phyloP scores from a whole-genome alignment of 116 monocot genomes.

The Iris pallida region DNA sequence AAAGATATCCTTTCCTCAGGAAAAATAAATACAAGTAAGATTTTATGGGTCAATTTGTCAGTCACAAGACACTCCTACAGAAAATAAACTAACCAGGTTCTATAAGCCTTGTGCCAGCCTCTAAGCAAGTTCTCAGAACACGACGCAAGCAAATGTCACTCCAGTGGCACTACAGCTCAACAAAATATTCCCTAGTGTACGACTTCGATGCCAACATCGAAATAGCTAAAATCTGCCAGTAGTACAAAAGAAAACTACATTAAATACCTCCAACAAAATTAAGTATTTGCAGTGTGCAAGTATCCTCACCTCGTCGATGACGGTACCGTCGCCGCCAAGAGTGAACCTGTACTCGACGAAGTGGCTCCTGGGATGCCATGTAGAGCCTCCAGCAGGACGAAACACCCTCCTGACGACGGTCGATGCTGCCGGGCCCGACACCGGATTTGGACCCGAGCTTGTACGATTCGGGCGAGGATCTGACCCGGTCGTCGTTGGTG shows the following conservation, averaged over 20 bases:
- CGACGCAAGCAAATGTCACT: conserved; percentile 82
- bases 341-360: conserved; percentile 78
- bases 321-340: conserved; percentile 46
- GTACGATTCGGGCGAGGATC: neutral
- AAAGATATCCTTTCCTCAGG: no score
- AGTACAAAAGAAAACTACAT: neutral
- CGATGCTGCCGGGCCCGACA: conserved; percentile 66
- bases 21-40: no score
- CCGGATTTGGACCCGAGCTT: conserved; percentile 7
- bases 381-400: conserved; percentile 33
- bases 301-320: conserved; percentile 61
- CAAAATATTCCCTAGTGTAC: conserved; percentile 95
- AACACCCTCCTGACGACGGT: conserved; percentile 54
- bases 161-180: conserved; percentile 97
- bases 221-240: conserved; percentile 63
- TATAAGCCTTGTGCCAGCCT: conserved; percentile 90
- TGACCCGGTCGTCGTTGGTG: conserved; percentile 46
- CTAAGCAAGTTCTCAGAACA: conserved; percentile 88
- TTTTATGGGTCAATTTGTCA: no score
- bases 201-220: conserved; percentile 95
- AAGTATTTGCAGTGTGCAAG: neutral
- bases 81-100: conserved; percentile 82
- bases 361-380: conserved; percentile 74
- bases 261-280: neutral
- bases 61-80: no score